These are phyloP conservation scores for Tylopilus rubrobrunneus DNA, from an alignment of 768 basidiomycete species.

Conservation along the genomic window DNA sequence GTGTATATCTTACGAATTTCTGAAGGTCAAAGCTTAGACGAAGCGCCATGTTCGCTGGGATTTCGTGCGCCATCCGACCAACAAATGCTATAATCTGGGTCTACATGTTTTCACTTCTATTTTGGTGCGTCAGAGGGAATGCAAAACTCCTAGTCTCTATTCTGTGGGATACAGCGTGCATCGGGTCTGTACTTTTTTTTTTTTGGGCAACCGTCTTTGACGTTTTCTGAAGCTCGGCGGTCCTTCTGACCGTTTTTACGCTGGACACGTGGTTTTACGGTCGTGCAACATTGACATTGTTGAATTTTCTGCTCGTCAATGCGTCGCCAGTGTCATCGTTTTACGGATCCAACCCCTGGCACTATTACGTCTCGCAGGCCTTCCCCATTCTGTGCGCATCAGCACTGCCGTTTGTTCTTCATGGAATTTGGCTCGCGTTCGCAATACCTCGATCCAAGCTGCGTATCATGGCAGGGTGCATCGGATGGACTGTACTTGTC, in stretches of 20 bases:
- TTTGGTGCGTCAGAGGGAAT: constrained; percentile 50
- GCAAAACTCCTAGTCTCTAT: constrained; percentile 29
- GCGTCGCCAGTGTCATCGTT: constrained; percentile 84
- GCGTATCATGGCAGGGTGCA: constrained; percentile 43
- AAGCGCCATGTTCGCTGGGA: constrained; percentile 58
- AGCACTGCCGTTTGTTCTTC: constrained; percentile 65
- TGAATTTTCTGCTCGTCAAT: constrained; percentile 83
- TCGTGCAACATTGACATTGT: constrained; percentile 62
- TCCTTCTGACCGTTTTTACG: constrained; percentile 31
- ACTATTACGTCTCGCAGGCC: constrained; percentile 86
- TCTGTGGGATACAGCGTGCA: constrained; percentile 35
- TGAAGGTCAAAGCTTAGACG: constrained; percentile 29
- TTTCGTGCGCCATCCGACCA: constrained; percentile 81
- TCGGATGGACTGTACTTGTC: constrained; percentile 59
- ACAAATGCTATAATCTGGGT: constrained; percentile 88
- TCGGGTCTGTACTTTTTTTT: constrained; percentile 42
- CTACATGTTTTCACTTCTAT: constrained; percentile 56
- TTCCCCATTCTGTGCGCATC: constrained; percentile 79
- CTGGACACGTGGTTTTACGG: constrained; percentile 75
- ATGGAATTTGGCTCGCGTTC: constrained; percentile 47
- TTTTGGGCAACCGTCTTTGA: constrained; percentile 7
- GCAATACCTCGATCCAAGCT: constrained; percentile 25
- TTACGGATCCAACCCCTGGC: constrained; percentile 83
- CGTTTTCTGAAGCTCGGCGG: constrained; percentile 13
- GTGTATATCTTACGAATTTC: constrained; percentile 30